Evolutionary conservation across 805 yeast genomes (phyloP).

Genomic region (Candida silvicultrix): DNA sequence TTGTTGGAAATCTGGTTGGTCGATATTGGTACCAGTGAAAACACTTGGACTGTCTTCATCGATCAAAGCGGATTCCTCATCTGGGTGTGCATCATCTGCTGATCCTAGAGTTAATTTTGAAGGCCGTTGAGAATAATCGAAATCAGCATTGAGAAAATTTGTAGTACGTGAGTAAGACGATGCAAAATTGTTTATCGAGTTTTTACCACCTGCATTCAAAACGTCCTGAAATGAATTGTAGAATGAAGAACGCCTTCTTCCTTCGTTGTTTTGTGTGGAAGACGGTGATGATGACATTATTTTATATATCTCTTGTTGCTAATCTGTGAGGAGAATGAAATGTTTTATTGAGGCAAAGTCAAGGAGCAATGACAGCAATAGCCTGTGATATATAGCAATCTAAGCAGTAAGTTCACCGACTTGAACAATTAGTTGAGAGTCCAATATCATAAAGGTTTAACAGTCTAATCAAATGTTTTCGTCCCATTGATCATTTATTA

Average conservation of each 20-base stretch:
- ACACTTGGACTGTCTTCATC: background rate
- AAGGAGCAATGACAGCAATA: no score
- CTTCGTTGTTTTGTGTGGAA: background rate
- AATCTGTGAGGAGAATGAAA: no score
- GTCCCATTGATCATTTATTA: background rate
- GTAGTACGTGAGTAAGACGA: conserved; percentile 20
- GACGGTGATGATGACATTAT: background rate
- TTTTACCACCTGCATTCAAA: conserved; percentile 17
- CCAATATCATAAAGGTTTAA: no score
- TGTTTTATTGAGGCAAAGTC: no score
- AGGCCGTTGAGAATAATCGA: conserved; percentile 18
- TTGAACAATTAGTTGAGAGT: background rate
- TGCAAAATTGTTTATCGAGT: conserved; percentile 21
- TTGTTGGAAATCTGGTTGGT: background rate
- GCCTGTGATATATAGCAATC: no score
- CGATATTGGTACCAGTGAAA: background rate
- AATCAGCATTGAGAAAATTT: conserved; percentile 21
- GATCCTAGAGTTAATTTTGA: conserved; percentile 4
- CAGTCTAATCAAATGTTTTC: background rate
- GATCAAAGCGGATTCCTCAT: conserved; percentile 9
- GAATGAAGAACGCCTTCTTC: background rate
- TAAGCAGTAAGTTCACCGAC: background rate
- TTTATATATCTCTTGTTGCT: background rate
- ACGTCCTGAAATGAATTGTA: conserved; percentile 21
- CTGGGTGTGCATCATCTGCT: background rate